phyloP scores from a whole-genome alignment of 2,329 filamentous ascomycete genomes.

The Penicillium sp. region DNA sequence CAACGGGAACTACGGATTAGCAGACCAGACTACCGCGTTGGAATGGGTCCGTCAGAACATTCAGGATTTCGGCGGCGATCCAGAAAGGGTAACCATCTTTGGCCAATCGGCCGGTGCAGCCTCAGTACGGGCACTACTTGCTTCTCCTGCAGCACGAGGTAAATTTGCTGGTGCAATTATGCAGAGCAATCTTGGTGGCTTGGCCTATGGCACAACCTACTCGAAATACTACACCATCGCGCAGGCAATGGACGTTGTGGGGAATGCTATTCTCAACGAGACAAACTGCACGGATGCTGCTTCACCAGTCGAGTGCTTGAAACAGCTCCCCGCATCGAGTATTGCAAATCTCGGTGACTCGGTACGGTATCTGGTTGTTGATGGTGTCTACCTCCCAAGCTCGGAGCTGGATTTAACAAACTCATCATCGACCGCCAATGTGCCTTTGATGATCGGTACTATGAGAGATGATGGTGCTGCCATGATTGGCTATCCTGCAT shows the following conservation, averaged over 20 bases:
- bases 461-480: constrained; percentile 39
- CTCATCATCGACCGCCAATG: constrained; percentile 14
- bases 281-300: constrained; percentile 52
- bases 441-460: constrained; percentile 23
- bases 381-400: constrained; percentile 17
- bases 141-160: constrained; percentile 18
- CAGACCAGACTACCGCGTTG: constrained; percentile 52
- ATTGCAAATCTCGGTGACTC: constrained; percentile 9
- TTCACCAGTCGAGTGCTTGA: constrained; percentile 51
- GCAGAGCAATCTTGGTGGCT: constrained; percentile 52
- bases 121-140: constrained; percentile 53
- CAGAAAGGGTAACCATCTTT: constrained; percentile 46
- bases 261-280: constrained; percentile 51
- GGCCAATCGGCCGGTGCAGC: constrained; percentile 55
- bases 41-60: constrained; percentile 50
- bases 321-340: constrained; percentile 10
- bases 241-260: constrained; percentile 50
- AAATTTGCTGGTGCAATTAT: constrained; percentile 23
- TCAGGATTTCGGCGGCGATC: constrained; percentile 48
- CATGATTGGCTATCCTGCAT: constrained; percentile 46
- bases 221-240: constrained; percentile 58
- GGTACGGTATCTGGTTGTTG: constrained; percentile 23
- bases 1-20: constrained; percentile 55
- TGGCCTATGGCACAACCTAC: constrained; percentile 59
- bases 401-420: constrained; percentile 17